These are phyloP conservation scores for Saxophila tyrrhenica DNA, from an alignment of 495 filamentous ascomycete species.

Conservation along the genomic window DNA sequence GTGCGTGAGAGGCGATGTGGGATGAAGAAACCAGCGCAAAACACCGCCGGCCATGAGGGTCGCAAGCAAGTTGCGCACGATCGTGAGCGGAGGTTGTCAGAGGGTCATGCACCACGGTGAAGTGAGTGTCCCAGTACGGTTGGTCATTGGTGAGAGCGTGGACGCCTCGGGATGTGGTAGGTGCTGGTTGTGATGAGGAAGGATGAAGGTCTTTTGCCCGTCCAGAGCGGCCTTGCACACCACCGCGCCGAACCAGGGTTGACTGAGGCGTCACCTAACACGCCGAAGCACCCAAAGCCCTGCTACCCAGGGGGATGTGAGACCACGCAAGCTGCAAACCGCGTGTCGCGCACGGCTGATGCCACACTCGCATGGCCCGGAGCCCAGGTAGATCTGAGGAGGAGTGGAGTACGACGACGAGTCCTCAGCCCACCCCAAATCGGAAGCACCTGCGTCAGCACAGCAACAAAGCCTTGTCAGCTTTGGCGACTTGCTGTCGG, in stretches of 20 bases:
- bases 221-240: not conserved
- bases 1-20: not conserved
- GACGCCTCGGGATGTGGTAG: not conserved
- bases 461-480: not conserved
- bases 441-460: not conserved
- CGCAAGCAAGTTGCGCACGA: not conserved
- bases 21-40: not conserved
- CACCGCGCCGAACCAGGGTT: not conserved
- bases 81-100: not conserved
- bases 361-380: not conserved
- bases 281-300: not conserved
- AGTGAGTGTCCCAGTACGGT: not conserved
- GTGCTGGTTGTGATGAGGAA: not conserved
- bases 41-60: not conserved
- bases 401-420: not conserved
- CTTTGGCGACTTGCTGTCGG: not conserved
- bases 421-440: not conserved
- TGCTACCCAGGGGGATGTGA: not conserved
- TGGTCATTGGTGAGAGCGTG: not conserved
- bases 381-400: not conserved
- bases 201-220: not conserved
- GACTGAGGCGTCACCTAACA: not conserved
- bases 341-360: not conserved
- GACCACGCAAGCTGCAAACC: not conserved
- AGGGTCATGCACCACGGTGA: not conserved